Evolutionary conservation across 1,284 basidiomycete species (phyloP).

Genomic region (Ceratobasidium sp.): DNA sequence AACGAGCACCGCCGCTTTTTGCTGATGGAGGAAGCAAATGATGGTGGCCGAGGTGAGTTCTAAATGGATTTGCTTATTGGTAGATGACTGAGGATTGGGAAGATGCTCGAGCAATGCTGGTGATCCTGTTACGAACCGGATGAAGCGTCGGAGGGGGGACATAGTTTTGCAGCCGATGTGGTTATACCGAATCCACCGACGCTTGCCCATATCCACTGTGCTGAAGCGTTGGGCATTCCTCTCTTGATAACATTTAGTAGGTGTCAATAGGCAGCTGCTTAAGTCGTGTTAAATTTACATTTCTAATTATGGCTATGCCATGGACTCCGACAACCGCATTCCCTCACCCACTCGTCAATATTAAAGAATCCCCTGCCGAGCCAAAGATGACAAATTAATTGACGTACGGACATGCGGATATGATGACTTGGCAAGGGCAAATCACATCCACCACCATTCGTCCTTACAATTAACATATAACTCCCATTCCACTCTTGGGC

Average conservation of each 20-base stretch:
- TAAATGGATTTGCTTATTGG: background rate
- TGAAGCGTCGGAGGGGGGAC: constrained; percentile 56
- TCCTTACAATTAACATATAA: constrained; percentile 12
- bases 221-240: constrained; percentile 72
- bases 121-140: constrained; percentile 54
- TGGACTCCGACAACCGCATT: constrained; percentile 60
- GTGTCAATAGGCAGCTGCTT: constrained; percentile 49
- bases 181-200: constrained; percentile 76
- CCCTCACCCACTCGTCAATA: constrained; percentile 73
- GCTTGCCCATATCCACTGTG: constrained; percentile 59
- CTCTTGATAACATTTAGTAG: constrained; percentile 70
- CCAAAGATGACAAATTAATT: constrained; percentile 53
- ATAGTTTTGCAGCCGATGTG: constrained; percentile 69
- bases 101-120: constrained; percentile 73
- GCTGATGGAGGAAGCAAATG: too few relatives aligned
- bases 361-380: constrained; percentile 66
- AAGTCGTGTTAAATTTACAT: constrained; percentile 3
- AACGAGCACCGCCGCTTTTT: too few relatives aligned
- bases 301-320: constrained; percentile 66
- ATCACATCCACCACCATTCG: constrained; percentile 34
- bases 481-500: constrained; percentile 63
- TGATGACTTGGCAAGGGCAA: constrained; percentile 71
- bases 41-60: too few relatives aligned
- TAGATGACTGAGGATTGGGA: background rate
- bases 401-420: constrained; percentile 68